Evolutionary conservation across 306 rosid genomes (phyloP).

Genomic region (Lathyrus tuberosus): DNA sequence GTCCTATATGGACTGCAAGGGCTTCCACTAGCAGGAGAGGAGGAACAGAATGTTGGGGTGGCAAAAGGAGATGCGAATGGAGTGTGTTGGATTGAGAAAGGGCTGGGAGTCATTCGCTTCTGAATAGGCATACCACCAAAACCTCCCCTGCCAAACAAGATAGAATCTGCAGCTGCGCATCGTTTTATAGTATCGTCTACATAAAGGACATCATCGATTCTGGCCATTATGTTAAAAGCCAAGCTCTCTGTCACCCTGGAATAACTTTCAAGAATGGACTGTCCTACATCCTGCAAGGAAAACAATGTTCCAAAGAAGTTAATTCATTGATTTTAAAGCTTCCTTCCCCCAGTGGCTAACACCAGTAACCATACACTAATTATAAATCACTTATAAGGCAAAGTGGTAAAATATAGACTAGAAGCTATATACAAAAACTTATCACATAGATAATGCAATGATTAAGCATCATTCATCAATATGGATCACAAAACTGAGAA

Average conservation of each 20-base stretch:
- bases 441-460: conserved; percentile 3
- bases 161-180: conserved; percentile 68
- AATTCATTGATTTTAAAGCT: background rate
- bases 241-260: conserved; percentile 97
- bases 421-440: background rate
- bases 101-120: conserved; percentile 87
- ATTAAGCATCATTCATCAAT: conserved; percentile 5
- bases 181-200: conserved; percentile 81
- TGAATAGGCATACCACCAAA: conserved; percentile 81
- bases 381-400: conserved; percentile 1
- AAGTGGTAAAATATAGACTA: background rate
- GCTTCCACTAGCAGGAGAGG: conserved; percentile 71
- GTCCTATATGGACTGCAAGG: conserved; percentile 80
- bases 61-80: conserved; percentile 86
- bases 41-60: conserved; percentile 80
- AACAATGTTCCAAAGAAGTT: conserved; percentile 12
- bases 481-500: conserved; percentile 12
- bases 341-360: background rate
- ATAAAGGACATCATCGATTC: conserved; percentile 86
- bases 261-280: conserved; percentile 95
- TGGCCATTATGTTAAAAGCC: conserved; percentile 93
- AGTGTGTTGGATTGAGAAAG: conserved; percentile 84
- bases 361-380: background rate
- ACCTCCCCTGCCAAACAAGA: conserved; percentile 70
- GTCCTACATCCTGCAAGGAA: conserved; percentile 88